Conservation (phyloP, 768 basidiomycete genomes). For the Rhizopogon vulgaris region DNA sequence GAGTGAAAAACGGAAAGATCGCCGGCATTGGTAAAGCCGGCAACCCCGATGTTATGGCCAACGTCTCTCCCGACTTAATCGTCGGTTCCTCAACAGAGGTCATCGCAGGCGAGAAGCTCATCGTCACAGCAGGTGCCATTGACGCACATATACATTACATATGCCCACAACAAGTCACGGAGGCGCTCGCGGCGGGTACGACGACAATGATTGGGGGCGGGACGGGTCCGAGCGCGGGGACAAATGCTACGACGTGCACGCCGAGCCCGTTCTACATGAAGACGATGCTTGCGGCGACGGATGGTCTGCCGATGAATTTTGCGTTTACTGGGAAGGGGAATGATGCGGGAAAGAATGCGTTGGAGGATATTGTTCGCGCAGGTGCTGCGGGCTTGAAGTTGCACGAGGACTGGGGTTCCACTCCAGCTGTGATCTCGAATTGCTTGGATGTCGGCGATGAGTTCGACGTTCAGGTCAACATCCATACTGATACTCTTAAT, state of each 20-base stretch:
- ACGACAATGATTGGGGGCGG: conserved; percentile 97
- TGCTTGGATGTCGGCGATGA: conserved; percentile 80
- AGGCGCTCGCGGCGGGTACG: conserved; percentile 77
- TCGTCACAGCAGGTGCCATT: conserved; percentile 89
- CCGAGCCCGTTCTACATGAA: conserved; percentile 84
- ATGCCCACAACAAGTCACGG: conserved; percentile 86
- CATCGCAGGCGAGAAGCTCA: conserved; percentile 91
- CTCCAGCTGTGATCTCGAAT: conserved; percentile 73
- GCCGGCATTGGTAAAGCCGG: conserved; percentile 94
- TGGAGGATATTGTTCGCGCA: conserved; percentile 77
- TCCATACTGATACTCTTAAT: conserved; percentile 96
- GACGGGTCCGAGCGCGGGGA: conserved; percentile 86
- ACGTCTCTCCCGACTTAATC: conserved; percentile 63
- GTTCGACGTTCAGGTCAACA: conserved; percentile 95
- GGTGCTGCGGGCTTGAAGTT: conserved; percentile 90
- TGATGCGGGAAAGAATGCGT: conserved; percentile 66
- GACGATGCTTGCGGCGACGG: conserved; percentile 90
- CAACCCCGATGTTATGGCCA: conserved; percentile 85
- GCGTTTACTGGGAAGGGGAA: conserved; percentile 97
- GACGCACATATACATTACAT: conserved; percentile 95
- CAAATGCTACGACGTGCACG: conserved; percentile 91
- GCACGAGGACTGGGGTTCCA: conserved; percentile 97
- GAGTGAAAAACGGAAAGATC: conserved; percentile 78
- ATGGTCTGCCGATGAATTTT: conserved; percentile 86
- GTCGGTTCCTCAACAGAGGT: conserved; percentile 93